Evolutionary conservation across 176 grass and related monocot species (phyloP), one percentile per base, ranked within the genome.

Genomic region (Carex scoparia): DNA sequence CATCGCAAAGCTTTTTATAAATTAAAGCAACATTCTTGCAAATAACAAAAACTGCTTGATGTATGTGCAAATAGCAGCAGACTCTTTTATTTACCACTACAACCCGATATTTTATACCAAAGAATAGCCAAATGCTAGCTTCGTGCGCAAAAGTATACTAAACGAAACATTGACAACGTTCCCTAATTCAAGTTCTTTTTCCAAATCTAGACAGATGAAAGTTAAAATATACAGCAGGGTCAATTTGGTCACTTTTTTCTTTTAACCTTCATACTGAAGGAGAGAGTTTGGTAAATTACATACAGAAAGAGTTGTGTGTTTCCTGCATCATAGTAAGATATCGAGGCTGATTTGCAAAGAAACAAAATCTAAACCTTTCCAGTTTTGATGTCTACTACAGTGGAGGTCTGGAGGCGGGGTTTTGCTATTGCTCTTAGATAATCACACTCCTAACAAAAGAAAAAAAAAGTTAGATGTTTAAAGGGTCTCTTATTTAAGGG

Each of bases 381-480:
- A 19, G 90, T 94, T 85, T 85, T 84, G 7, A 86, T 84, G 79
- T 97, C 94, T 64, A 97, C 94, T 28, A 97, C 92, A 56, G 90
- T 97, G 5, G 92, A 97, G 77, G 86, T 18, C 42, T 87, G 83
- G 56, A 97, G 90, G 58, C 87, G 89, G 64, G 94, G 90, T 91
- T 85, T 97, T 89, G 92, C 94, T 85, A 94, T 92, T 87, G 86
- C 90, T 92, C 85, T 90, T 84, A 97, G 84, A 86, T 92, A 94
- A 67, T 97, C 94, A 83, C 90, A 97, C 61, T 97, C 94, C 94
- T 97, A 81, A 42, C 88, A 86, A 91, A 37, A 87, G 73, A 79
- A 86, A 35, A 87, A 79, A 79, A 86, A 35, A 81, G 4, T n/a
- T 30, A 71, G 51, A 73, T 48, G 7, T 18, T 37, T 81, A 65